These are phyloP conservation scores for Diplogelasinospora grovesii DNA, from an alignment of 495 filamentous ascomycete genomes.

Conservation along the genomic window DNA sequence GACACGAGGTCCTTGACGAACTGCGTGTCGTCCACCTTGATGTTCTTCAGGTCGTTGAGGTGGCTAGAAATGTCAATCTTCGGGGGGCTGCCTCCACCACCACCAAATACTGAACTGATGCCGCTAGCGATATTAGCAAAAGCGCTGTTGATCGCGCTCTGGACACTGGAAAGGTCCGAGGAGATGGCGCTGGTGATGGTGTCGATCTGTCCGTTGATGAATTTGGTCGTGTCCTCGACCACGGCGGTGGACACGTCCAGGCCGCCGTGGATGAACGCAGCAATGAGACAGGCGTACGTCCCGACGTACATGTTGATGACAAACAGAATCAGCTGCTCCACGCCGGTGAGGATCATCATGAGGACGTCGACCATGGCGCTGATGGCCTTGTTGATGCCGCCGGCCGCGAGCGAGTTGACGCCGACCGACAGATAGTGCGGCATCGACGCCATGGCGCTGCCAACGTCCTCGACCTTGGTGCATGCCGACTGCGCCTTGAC, in stretches of 20 bases:
- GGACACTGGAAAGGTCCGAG: conserved; percentile 47
- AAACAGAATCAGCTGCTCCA: conserved; percentile 86
- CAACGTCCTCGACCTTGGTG: conserved; percentile 85
- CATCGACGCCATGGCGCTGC: conserved; percentile 95
- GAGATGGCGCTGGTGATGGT: conserved; percentile 57
- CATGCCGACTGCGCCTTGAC: conserved; percentile 80
- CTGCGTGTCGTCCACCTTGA: conserved; percentile 57
- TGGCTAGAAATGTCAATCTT: conserved; percentile 51
- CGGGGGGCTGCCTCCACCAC: conserved; percentile 29
- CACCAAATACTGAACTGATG: conserved; percentile 23
- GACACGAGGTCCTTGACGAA: conserved; percentile 58
- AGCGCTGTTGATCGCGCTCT: conserved; percentile 56
- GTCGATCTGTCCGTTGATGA: conserved; percentile 66
- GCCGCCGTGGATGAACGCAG: conserved; percentile 69
- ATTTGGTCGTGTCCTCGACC: conserved; percentile 61
- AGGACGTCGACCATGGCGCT: conserved; percentile 69
- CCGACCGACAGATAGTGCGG: conserved; percentile 85
- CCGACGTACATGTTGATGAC: conserved; percentile 80
- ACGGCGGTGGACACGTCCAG: conserved; percentile 61
- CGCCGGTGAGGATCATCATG: conserved; percentile 66
- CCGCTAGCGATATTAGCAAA: conserved; percentile 35
- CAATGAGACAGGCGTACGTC: conserved; percentile 82
- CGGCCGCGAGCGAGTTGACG: conserved; percentile 77
- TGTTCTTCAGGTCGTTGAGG: conserved; percentile 57
- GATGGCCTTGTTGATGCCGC: conserved; percentile 70